A percentile compares a stretch with the other conserved stretches of the same genome.
Conservation (phyloP, 345 rosid genomes). For the Citrus inodora region DNA sequence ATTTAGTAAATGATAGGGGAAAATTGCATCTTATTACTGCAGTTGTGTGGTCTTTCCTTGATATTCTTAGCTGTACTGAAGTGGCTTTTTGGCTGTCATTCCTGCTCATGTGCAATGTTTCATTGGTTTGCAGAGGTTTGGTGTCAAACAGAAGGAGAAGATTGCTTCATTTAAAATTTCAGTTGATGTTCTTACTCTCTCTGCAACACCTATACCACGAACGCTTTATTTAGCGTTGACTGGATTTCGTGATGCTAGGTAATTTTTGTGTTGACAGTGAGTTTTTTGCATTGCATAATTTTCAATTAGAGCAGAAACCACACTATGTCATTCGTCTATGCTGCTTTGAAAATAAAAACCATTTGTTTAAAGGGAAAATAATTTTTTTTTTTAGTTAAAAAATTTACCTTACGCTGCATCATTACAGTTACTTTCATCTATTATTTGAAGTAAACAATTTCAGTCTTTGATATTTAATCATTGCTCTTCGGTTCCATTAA, state of each 20-base stretch:
- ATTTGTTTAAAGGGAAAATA: not conserved
- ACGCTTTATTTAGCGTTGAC: constrained; percentile 92
- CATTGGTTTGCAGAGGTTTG: constrained; percentile 68
- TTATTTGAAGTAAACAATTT: not conserved
- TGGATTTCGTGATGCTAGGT: constrained; percentile 99
- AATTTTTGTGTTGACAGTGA: constrained; percentile 18
- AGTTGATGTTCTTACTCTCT: constrained; percentile 90
- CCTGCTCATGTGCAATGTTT: constrained; percentile 17
- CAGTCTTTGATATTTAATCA: not conserved
- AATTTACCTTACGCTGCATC: not conserved
- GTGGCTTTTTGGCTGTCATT: constrained; percentile 9
- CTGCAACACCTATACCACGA: constrained; percentile 97
- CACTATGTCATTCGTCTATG: not conserved
- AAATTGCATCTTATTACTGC: not conserved
- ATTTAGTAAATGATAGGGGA: too few species aligned
- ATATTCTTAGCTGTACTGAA: not conserved
- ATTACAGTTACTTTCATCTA: not conserved
- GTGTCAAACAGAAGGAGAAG: constrained; percentile 97
- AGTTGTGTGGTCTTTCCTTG: not conserved
- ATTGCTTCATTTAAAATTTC: constrained; percentile 95
- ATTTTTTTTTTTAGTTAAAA: not conserved
- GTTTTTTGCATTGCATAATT: constrained; percentile 1
- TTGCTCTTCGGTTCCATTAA: not conserved
- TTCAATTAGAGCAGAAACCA: not conserved
- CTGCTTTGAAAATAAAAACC: not conserved